These are phyloP conservation scores for Tephrocybe sp. DNA, from an alignment of 768 basidiomycete species.

Conservation along the genomic window DNA sequence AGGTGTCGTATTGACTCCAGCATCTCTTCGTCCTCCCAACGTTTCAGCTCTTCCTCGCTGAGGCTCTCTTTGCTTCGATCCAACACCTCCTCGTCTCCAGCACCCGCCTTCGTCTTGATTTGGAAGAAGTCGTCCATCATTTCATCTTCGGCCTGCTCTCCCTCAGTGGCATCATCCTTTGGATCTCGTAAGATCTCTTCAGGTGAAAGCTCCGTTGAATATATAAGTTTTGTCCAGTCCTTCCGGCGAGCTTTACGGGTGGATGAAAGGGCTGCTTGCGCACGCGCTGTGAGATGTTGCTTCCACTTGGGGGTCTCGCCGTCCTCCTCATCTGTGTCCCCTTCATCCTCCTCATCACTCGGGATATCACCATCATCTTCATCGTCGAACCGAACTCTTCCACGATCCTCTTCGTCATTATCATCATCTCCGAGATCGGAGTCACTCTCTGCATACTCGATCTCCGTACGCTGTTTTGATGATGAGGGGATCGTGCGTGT, in stretches of 20 bases:
- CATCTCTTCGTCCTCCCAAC: constrained; percentile 85
- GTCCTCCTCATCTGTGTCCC: constrained; percentile 36
- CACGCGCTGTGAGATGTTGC: constrained; percentile 49
- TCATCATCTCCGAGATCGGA: constrained; percentile 64
- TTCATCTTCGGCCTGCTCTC: constrained; percentile 23
- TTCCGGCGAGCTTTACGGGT: constrained; percentile 43
- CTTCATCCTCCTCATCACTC: constrained; percentile 44
- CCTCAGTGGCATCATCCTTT: constrained; percentile 30
- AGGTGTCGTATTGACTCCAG: constrained; percentile 84
- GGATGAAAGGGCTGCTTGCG: constrained; percentile 42
- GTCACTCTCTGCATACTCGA: constrained; percentile 78
- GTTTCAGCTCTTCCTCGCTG: constrained; percentile 50
- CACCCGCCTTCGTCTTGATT: constrained; percentile 40
- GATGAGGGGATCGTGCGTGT: constrained; percentile 39
- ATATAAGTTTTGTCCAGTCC: constrained; percentile 88
- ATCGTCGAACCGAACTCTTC: constrained; percentile 37
- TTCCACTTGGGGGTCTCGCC: constrained; percentile 74
- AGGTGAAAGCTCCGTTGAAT: constrained; percentile 67
- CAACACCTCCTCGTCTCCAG: constrained; percentile 47
- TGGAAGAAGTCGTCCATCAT: constrained; percentile 75
- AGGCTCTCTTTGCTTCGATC: constrained; percentile 71
- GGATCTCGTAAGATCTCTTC: constrained; percentile 59
- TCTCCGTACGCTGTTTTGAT: constrained; percentile 37
- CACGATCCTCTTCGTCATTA: constrained; percentile 25
- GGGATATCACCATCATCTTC: constrained; percentile 45